phyloP scores from a whole-genome alignment of 768 basidiomycete species.

The Psilocybe sp. region DNA sequence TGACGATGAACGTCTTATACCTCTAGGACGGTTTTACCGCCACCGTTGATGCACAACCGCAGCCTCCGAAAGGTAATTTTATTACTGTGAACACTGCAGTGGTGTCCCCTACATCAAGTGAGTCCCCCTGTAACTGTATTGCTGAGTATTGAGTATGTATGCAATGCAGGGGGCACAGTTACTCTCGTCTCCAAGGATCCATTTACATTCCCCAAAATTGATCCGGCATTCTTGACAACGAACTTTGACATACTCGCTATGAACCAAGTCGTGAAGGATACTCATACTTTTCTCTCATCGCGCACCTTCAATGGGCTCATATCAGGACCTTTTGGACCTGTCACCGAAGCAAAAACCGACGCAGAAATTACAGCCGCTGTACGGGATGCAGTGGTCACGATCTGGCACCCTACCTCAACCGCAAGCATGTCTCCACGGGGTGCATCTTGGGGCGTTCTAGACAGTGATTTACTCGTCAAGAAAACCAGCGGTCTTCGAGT shows the following conservation, averaged over 20 bases:
- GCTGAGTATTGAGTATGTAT: background rate
- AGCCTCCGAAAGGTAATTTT: background rate
- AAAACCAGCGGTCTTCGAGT: too few species aligned
- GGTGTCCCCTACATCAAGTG: background rate
- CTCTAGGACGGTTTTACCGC: background rate
- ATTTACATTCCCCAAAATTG: constrained; percentile 16
- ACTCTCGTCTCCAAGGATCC: constrained; percentile 1
- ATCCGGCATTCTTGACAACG: background rate
- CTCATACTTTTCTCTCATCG: too few species aligned
- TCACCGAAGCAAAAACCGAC: too few species aligned
- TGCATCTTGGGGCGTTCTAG: too few species aligned
- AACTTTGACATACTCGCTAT: constrained; percentile 4
- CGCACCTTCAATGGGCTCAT: too few species aligned
- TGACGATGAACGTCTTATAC: constrained; percentile 10
- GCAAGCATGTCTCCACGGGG: too few species aligned
- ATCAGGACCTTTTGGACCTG: too few species aligned
- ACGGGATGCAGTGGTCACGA: too few species aligned
- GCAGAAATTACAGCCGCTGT: too few species aligned
- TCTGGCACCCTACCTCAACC: too few species aligned
- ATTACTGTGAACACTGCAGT: background rate
- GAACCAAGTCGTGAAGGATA: background rate
- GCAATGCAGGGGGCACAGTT: constrained; percentile 7
- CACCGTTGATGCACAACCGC: background rate
- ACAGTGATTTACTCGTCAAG: too few species aligned
- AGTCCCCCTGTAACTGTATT: background rate